Evolutionary conservation across 768 basidiomycete species (phyloP).

Genomic region (Rhodocollybia butyracea): DNA sequence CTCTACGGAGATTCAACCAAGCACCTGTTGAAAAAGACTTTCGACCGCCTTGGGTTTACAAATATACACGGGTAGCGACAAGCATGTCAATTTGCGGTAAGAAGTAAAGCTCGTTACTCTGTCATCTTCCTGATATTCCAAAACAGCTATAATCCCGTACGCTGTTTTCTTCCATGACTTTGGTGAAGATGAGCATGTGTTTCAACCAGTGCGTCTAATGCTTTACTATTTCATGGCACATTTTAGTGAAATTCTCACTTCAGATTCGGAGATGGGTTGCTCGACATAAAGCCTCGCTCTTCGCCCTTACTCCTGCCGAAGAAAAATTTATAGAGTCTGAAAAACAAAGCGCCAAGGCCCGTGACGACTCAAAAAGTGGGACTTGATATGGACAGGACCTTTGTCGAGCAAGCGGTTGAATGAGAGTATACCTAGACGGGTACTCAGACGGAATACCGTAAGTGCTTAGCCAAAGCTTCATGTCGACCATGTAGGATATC

Average conservation of each 20-base stretch:
- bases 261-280: constrained; percentile 60
- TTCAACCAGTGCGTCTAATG: constrained; percentile 50
- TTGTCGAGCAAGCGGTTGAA: too few species aligned
- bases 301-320: constrained; percentile 60
- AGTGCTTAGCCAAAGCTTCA: too few species aligned
- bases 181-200: constrained; percentile 70
- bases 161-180: constrained; percentile 63
- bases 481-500: too few species aligned
- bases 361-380: background rate
- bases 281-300: constrained; percentile 46
- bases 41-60: constrained; percentile 61
- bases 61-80: constrained; percentile 45
- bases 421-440: too few species aligned
- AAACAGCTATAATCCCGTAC: constrained; percentile 50
- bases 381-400: too few species aligned
- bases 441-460: too few species aligned
- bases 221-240: background rate
- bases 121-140: background rate
- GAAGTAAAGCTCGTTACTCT: constrained; percentile 10
- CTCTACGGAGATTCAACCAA: background rate
- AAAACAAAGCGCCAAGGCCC: background rate
- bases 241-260: background rate
- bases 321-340: constrained; percentile 30
- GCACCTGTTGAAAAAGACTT: constrained; percentile 32
- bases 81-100: constrained; percentile 57